These are phyloP conservation scores for Raddia distichophylla DNA, from an alignment of 176 grass and related monocot species.

Conservation along the genomic window DNA sequence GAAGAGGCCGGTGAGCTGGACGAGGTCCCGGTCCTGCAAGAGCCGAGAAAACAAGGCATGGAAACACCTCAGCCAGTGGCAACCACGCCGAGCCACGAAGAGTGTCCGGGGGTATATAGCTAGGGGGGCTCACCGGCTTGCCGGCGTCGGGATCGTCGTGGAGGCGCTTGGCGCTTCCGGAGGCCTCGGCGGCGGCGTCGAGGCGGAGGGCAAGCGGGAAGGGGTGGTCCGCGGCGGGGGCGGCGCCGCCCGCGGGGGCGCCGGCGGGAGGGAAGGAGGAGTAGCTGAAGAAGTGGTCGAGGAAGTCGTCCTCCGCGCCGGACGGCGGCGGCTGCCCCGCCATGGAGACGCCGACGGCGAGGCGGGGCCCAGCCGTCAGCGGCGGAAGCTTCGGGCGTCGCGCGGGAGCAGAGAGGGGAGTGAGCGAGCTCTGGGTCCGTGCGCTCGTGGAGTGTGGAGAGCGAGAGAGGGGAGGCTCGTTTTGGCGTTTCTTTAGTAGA, in stretches of 20 bases:
- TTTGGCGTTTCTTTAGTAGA: constrained; percentile 38
- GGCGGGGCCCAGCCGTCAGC: constrained; percentile 8
- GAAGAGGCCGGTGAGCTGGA: constrained; percentile 69
- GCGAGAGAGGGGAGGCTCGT: neutral
- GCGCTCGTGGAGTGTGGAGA: neutral
- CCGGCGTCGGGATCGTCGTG: constrained; percentile 41
- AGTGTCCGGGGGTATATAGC: neutral
- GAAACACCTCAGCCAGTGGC: neutral
- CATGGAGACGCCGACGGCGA: constrained; percentile 44
- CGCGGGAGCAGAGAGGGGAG: neutral
- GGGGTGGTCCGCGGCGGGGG: constrained; percentile 20
- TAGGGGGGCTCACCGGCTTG: constrained; percentile 47
- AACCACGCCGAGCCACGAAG: neutral
- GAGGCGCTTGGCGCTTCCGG: constrained; percentile 47
- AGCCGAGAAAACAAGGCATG: constrained; percentile 3
- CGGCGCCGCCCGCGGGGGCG: neutral
- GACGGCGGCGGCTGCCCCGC: constrained; percentile 62
- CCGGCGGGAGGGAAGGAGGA: constrained; percentile 33
- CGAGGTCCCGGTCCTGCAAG: constrained; percentile 72
- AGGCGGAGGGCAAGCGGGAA: constrained; percentile 77
- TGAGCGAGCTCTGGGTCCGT: neutral
- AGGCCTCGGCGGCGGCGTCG: constrained; percentile 59
- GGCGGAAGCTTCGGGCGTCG: constrained; percentile 22
- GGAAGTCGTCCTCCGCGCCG: constrained; percentile 74
- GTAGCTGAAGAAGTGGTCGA: constrained; percentile 72